phyloP scores from a whole-genome alignment of 495 filamentous ascomycete genomes.

The Sabuloglossum arenarium region DNA sequence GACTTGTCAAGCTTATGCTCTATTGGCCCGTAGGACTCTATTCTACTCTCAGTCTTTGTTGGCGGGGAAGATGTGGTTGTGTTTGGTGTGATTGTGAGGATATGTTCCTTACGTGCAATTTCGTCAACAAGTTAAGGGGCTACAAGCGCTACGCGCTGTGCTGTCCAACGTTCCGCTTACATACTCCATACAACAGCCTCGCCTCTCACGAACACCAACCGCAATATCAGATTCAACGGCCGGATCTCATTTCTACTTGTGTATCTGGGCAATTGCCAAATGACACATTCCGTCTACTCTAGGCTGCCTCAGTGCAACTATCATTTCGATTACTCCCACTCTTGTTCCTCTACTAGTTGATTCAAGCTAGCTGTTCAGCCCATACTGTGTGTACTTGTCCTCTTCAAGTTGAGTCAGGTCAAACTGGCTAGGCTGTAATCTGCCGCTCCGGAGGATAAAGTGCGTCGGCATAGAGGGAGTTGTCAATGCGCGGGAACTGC shows the following conservation, averaged over 20 bases:
- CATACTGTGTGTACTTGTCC: no score
- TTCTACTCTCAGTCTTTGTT: background rate
- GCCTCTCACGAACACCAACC: no score
- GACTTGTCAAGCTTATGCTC: constrained; percentile 4
- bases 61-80: constrained; percentile 2
- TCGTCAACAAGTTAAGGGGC: background rate
- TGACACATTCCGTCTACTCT: background rate
- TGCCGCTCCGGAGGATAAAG: no score
- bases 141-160: background rate
- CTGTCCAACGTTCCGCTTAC: background rate
- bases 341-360: no score
- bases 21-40: constrained; percentile 5
- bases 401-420: no score
- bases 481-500: background rate
- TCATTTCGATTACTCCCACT: no score
- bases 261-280: background rate
- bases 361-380: no score
- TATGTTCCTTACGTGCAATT: no score
- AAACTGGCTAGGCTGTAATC: no score
- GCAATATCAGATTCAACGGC: no score
- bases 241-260: background rate
- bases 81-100: constrained; percentile 1
- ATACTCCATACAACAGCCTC: background rate
- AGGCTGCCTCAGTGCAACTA: background rate
- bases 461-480: background rate